Evolutionary conservation across 108 stramenopile species (phyloP), one percentile per base, ranked within the genome.

Genomic region (Pseudonitzschia multiseries): DNA sequence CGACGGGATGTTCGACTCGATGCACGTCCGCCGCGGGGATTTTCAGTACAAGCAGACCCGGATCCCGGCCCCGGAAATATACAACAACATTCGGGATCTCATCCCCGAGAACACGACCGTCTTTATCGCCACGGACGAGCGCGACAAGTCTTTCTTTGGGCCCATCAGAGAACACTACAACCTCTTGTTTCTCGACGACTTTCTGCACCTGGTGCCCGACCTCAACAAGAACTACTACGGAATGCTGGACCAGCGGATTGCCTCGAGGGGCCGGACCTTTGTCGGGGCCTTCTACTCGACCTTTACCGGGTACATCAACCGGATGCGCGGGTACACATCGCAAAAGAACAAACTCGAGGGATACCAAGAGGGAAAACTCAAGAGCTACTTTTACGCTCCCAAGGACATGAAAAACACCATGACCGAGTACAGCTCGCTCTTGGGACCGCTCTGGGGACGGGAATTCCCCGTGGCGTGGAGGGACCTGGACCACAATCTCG

Each of bases 11-110:
- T 97, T 79, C 65, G 89, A 97, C 77, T 75, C 85, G 17, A 75
- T 95, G 71, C 96, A 97, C 78, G 85, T 97, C 12, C 87, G 96
- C 56, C 82, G 96, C 24, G 96, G 96, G 5, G 89, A 90, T 53
- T 93, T 93, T 70, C 78, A 79, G 43, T 87, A 85, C 69, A 79
- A 81, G 56, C 72, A 81, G 2, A 81, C 80, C n/a, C 72, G 78
- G 14, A 73, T 85, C 9, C 59, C 57, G 12, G 81, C 79, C 2
- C 36, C 71, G 8, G 70, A 63, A 31, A 78, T 85, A 36, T 82
- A 83, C 61, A 64, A 79, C 8, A 77, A 82, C 64, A 72, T 57
- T 10, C 63, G 62, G 41, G 70, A 80, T 32, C 27, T 72, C 4
- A 56, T 87, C 53, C 31, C 65, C 20, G 81, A 80, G 41, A 80